phyloP scores from a whole-genome alignment of 2,329 filamentous ascomycete species.

The Penicillium decumbens region DNA sequence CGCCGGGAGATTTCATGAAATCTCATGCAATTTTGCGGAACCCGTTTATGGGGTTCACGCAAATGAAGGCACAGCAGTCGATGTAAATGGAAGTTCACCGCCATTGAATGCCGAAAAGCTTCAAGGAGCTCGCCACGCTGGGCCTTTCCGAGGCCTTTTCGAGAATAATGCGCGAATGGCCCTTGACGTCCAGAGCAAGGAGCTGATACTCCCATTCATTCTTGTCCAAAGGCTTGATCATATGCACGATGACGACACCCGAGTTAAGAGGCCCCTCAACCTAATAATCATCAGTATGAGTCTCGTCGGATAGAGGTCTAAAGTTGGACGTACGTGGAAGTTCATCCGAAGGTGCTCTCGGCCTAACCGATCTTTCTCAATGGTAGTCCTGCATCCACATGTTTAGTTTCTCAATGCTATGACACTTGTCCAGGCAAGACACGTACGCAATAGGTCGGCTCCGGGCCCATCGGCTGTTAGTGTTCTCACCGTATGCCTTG shows the following conservation, averaged over 20 bases:
- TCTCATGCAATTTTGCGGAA: neutral
- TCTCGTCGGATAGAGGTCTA: neutral
- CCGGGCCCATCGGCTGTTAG: slow-evolving; percentile 72
- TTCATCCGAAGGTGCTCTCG: slow-evolving; percentile 78
- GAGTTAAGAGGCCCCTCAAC: slow-evolving; percentile 71
- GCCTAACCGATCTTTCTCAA: slow-evolving; percentile 67
- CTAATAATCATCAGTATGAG: slow-evolving; percentile 38
- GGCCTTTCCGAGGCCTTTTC: slow-evolving; percentile 43
- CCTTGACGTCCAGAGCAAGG: slow-evolving; percentile 73
- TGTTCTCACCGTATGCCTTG: slow-evolving; percentile 73
- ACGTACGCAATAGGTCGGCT: slow-evolving; percentile 53
- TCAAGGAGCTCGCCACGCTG: slow-evolving; percentile 43
- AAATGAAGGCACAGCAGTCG: neutral
- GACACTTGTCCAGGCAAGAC: neutral
- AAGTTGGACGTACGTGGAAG: slow-evolving; percentile 61
- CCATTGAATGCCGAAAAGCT: slow-evolving; percentile 50
- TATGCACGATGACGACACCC: slow-evolving; percentile 71
- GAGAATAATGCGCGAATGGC: slow-evolving; percentile 47
- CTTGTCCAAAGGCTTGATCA: slow-evolving; percentile 63
- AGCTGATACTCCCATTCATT: slow-evolving; percentile 72
- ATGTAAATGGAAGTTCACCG: slow-evolving; percentile 22
- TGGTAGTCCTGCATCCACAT: slow-evolving; percentile 51
- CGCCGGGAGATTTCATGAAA: neutral
- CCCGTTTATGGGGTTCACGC: neutral
- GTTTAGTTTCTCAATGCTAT: neutral